phyloP scores from a whole-genome alignment of 345 rosid genomes.

The Euphorbia tirucalli region DNA sequence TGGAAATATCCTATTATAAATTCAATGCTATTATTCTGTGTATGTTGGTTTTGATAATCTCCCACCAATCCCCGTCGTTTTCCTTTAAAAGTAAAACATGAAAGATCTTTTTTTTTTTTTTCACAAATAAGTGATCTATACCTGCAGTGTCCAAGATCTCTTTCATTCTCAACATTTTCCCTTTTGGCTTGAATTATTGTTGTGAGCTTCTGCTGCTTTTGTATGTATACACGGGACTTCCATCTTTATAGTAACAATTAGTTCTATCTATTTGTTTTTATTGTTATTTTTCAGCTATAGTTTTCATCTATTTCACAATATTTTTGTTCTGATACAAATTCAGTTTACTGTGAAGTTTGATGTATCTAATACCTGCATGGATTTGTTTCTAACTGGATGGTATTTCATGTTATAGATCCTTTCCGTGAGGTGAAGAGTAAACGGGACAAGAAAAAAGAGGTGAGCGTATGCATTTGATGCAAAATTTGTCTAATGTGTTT shows the following conservation, averaged over 20 bases:
- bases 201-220: not conserved
- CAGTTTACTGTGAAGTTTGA: not conserved
- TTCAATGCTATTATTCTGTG: not conserved
- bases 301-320: not conserved
- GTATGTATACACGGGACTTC: not conserved
- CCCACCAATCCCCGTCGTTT: not conserved
- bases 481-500: not conserved
- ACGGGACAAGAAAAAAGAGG: constrained; percentile 93
- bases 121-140: not conserved
- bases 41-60: not conserved
- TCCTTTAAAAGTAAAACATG: not conserved
- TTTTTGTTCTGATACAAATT: constrained; percentile 1
- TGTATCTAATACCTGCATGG: not conserved
- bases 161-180: not conserved
- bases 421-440: constrained; percentile 98
- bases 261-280: not conserved
- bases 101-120: not conserved
- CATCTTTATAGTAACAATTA: not conserved
- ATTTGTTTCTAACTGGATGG: constrained; percentile 15
- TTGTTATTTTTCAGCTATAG: not conserved
- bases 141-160: not conserved
- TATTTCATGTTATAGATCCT: constrained; percentile 58
- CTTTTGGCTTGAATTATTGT: not conserved
- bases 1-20: not conserved
- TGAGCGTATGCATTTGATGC: constrained; percentile 25